Conservation (phyloP, 2,329 filamentous ascomycete species). For the Fusarium albidum region DNA sequence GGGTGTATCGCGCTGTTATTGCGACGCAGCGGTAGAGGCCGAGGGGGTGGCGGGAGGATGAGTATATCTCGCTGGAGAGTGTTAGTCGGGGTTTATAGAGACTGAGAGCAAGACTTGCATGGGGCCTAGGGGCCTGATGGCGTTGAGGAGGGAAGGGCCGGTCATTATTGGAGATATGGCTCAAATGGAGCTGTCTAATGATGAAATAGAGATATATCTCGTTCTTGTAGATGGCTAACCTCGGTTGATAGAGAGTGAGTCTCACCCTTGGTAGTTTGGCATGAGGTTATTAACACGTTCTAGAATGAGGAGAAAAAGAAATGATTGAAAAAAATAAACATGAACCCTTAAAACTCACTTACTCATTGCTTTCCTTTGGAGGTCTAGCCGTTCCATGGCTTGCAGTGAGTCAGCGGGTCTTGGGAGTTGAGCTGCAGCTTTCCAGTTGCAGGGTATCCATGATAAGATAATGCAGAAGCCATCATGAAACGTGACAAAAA, state of each 20-base stretch:
- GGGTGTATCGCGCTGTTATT: conserved; percentile 54
- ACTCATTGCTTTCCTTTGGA: conserved; percentile 4
- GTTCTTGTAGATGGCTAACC: no score
- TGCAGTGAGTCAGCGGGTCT: conserved; percentile 4
- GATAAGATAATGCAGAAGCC: no score
- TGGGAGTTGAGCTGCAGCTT: neutral
- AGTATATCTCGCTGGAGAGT: conserved; percentile 53
- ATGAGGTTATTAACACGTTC: no score
- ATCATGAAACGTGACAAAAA: no score
- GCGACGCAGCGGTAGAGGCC: conserved; percentile 58
- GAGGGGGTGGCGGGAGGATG: conserved; percentile 55
- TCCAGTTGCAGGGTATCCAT: neutral
- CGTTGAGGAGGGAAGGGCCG: neutral
- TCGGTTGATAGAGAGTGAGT: no score
- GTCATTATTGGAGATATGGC: conserved; percentile 14
- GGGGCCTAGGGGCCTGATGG: conserved; percentile 38
- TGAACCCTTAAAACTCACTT: neutral
- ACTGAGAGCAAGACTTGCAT: conserved; percentile 30
- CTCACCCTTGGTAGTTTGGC: no score
- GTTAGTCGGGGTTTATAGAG: conserved; percentile 5
- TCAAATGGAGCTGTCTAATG: neutral
- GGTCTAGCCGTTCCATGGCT: conserved; percentile 3
- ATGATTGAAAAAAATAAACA: neutral
- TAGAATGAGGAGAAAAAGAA: no score
- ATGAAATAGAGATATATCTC: no score